Percentiles rank a stretch among this genome's conserved stretches.
phyloP scores from a whole-genome alignment of 2,329 filamentous ascomycete genomes.

The Diplodia scrobiculata region DNA sequence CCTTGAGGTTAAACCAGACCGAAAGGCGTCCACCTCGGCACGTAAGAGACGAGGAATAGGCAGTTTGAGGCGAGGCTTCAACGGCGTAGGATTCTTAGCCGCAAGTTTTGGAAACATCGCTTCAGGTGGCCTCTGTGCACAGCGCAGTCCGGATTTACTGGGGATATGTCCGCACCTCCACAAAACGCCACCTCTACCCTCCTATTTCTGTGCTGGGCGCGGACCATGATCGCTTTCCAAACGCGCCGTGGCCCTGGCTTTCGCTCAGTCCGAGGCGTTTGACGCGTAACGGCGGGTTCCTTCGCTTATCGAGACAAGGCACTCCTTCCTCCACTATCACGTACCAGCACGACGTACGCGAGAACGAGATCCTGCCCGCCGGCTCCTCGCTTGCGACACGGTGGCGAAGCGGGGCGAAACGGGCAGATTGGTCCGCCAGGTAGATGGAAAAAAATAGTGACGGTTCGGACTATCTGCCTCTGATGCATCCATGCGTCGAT shows the following conservation, averaged over 20 bases:
- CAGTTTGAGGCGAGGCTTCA: background rate
- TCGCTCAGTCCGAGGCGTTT: background rate
- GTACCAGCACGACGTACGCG: constrained; percentile 14
- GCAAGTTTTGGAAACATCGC: background rate
- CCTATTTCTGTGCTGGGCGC: constrained; percentile 6
- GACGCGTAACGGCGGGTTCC: constrained; percentile 18
- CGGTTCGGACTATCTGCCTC: constrained; percentile 9
- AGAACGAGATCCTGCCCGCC: constrained; percentile 3
- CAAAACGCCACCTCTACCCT: background rate
- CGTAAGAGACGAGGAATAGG: background rate
- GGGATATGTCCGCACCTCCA: background rate
- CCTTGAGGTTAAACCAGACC: background rate
- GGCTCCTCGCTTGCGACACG: constrained; percentile 10
- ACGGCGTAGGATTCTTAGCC: constrained; percentile 1
- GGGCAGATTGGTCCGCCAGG: constrained; percentile 7
- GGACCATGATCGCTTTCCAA: background rate
- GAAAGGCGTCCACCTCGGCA: background rate
- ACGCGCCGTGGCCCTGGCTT: constrained; percentile 5
- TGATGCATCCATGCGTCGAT: constrained; percentile 21
- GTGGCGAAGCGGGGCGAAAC: constrained; percentile 20
- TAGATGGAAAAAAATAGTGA: constrained; percentile 14
- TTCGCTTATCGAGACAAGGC: constrained; percentile 27
- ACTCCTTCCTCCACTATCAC: constrained; percentile 19
- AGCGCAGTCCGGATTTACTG: constrained; percentile 7
- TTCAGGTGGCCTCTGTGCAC: background rate